phyloP scores from a whole-genome alignment of 441 rosid genomes.

The Brassica hybrid region DNA sequence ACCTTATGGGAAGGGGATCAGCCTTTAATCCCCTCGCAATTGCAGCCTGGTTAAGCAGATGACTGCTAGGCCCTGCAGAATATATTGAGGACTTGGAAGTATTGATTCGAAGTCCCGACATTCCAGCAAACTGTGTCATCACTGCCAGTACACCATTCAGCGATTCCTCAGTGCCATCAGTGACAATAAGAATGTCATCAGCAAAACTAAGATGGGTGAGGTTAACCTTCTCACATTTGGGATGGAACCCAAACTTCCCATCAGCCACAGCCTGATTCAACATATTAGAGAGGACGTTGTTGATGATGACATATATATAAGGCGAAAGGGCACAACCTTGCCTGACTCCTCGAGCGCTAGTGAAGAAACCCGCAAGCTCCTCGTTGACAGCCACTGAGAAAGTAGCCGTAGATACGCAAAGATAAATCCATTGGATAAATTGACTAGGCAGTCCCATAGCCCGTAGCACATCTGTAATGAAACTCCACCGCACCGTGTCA shows the following conservation, averaged over 20 bases:
- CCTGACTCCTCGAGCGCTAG: background rate
- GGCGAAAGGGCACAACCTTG: background rate
- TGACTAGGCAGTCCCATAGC: background rate
- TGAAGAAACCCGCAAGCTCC: background rate
- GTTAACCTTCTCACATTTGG: background rate
- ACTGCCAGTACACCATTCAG: background rate
- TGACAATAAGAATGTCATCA: background rate
- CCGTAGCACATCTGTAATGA: background rate
- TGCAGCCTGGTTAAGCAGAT: background rate
- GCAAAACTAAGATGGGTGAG: background rate
- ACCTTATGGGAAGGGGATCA: background rate
- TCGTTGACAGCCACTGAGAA: background rate
- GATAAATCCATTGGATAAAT: background rate
- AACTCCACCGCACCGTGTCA: background rate
- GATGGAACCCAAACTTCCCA: background rate
- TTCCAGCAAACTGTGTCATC: background rate
- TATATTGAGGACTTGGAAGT: background rate
- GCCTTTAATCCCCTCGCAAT: background rate
- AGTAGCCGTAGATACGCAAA: background rate
- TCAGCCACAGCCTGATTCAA: background rate
- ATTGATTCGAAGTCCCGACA: background rate
- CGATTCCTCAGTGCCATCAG: background rate
- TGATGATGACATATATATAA: background rate
- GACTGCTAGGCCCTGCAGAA: background rate
- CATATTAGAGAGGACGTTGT: background rate